Evolutionary conservation across 352 stramenopile species (phyloP), one percentile per base, ranked within the genome.

Genomic region (Phytophthora hybrid): DNA sequence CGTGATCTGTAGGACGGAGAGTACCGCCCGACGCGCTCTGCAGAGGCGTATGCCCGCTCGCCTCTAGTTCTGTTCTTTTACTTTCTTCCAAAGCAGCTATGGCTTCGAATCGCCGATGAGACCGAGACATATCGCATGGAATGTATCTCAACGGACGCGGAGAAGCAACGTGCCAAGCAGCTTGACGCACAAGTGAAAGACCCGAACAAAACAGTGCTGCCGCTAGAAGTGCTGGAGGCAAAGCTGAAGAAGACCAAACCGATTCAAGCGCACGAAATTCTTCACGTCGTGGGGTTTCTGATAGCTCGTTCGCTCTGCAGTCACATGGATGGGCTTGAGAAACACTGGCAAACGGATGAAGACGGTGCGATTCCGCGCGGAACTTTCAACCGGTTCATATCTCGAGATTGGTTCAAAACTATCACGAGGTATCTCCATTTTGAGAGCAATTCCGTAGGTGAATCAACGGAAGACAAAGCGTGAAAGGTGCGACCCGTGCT

Each of bases 391-490:
- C 37, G 54, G 4, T 67, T 51, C 59, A 73, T 67, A 49, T 63
- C 26, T 13, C 47, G 66, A 5, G 41, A 2, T 29, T 46, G 70
- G n/a, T 77, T 73, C 55, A 54, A 49, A 5, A 44, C 13, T 6
- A 52, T 77, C 21, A 47, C 53, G 1, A 19, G 63, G 0, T 77
- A 49, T 46, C 58, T 77, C 1, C 70, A 73, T 18, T 66, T 77
- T n/a, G 4, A 10, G 13, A 16, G 34, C 34, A 13, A 41, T 41
- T 31, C 26, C 26, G 26, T 31, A 5, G 26, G 3, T 31, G 4
- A 44, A 44, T 10, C 37, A 10, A 14, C 37, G 5, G 41, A 49
- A 49, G 64, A 69, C 11, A 70, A 66, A 16, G 70, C 63, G 6
- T 77, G 34, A 44, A 57, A 73, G 54, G 16, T 67, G 7, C 13